Percentiles rank a stretch among this genome's conserved stretches.
phyloP scores from a whole-genome alignment of 129 eudicot genomes.

The Scalesia atractyloides region DNA sequence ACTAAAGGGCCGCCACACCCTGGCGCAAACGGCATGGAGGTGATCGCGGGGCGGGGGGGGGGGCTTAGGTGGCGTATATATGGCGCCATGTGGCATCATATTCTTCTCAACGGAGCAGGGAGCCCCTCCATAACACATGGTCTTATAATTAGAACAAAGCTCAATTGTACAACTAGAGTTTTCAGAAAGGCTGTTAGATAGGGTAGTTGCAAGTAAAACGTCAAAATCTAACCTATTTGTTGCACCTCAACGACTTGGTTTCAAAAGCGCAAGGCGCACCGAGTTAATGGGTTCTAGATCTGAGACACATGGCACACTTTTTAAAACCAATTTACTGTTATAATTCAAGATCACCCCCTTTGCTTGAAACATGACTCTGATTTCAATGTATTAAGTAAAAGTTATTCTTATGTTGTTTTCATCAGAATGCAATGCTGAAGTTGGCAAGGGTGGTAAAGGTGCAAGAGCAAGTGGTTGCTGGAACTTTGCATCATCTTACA shows the following conservation, averaged over 20 bases:
- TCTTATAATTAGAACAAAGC: not conserved
- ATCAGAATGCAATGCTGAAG: slow-evolving; percentile 62
- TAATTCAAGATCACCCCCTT: not conserved
- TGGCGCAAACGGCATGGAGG: no score
- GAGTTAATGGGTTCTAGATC: no score
- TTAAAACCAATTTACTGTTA: not conserved
- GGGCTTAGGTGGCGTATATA: no score
- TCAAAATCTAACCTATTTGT: not conserved
- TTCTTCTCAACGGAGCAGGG: no score
- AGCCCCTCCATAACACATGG: no score
- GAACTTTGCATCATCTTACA: slow-evolving; percentile 80
- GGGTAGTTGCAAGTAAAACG: not conserved
- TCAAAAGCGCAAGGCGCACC: no score
- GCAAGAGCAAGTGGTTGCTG: slow-evolving; percentile 82
- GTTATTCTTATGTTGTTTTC: not conserved
- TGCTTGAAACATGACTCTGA: not conserved
- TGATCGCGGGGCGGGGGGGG: no score
- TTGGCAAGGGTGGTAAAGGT: slow-evolving; percentile 73
- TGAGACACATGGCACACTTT: no score
- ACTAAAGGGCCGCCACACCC: no score
- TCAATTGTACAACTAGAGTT: not conserved
- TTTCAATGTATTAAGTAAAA: not conserved
- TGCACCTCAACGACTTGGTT: not conserved
- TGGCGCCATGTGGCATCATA: no score
- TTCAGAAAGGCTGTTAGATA: not conserved